Evolutionary conservation across 495 filamentous ascomycete genomes (phyloP).

Genomic region (Penicillium longicatenatum): DNA sequence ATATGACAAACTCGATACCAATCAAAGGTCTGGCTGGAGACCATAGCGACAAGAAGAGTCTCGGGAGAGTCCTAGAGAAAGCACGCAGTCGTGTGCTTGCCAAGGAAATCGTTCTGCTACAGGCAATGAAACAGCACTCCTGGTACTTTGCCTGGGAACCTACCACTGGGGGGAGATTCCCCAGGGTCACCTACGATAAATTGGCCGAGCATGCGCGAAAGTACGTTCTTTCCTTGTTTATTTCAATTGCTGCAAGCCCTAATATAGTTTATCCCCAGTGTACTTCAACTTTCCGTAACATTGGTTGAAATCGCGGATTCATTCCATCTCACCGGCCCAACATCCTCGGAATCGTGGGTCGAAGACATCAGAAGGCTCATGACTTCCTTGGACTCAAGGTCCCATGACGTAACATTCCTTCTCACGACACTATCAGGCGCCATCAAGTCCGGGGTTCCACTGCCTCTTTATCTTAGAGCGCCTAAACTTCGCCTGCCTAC

Average conservation of each 20-base stretch:
- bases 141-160: constrained; percentile 38
- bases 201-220: constrained; percentile 36
- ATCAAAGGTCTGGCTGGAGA: constrained; percentile 58
- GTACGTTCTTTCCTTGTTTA: constrained; percentile 62
- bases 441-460: constrained; percentile 2
- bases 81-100: constrained; percentile 32
- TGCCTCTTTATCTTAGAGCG: constrained; percentile 6
- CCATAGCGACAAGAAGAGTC: constrained; percentile 18
- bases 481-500: constrained; percentile 5
- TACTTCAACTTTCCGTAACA: constrained; percentile 21
- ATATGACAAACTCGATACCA: constrained; percentile 63
- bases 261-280: constrained; percentile 47
- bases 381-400: constrained; percentile 51
- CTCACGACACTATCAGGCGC: constrained; percentile 30
- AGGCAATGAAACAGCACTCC: constrained; percentile 31
- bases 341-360: constrained; percentile 25
- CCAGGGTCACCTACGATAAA: constrained; percentile 30
- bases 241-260: constrained; percentile 41
- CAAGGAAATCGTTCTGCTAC: constrained; percentile 37
- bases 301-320: not conserved
- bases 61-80: constrained; percentile 16
- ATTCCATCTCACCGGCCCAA: not conserved
- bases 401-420: constrained; percentile 60
- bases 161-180: constrained; percentile 38
- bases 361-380: constrained; percentile 26